A percentile compares a stretch with the other conserved stretches of the same genome.
Conservation (phyloP, 108 stramenopile genomes). For the Pinguiococcus pyrenoidosus region DNA sequence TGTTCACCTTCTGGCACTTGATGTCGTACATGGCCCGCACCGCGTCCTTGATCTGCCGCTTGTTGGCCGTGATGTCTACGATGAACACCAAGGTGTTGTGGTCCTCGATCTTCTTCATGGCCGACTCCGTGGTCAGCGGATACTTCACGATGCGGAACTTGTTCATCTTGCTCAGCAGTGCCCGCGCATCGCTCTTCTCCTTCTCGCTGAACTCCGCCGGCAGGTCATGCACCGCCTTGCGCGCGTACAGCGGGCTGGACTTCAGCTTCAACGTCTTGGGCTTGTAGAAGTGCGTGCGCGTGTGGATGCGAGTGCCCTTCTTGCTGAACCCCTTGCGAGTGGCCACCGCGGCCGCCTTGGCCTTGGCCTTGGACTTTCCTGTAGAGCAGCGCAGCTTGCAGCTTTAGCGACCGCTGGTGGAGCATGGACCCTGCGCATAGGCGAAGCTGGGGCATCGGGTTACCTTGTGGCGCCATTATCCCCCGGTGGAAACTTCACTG, state of each 20-base stretch:
- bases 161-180: conserved; percentile 17
- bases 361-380: conserved; percentile 19
- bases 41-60: conserved; percentile 98
- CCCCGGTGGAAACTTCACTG: too few relatives aligned
- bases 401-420: too few relatives aligned
- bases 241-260: conserved; percentile 75
- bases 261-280: conserved; percentile 73
- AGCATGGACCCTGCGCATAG: too few relatives aligned
- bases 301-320: conserved; percentile 92
- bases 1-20: conserved; percentile 94
- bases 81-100: conserved; percentile 99
- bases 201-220: too few relatives aligned
- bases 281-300: conserved; percentile 96
- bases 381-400: neutral
- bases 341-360: conserved; percentile 64
- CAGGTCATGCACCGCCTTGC: conserved; percentile 55
- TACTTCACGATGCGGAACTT: conserved; percentile 86
- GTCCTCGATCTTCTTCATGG: conserved; percentile 99
- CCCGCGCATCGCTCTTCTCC: neutral
- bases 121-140: conserved; percentile 95
- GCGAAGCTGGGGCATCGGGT: too few relatives aligned
- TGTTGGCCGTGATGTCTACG: conserved; percentile 93
- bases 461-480: too few relatives aligned
- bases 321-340: conserved; percentile 74
- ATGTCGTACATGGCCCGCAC: conserved; percentile 93